These are phyloP conservation scores for Nicotiana obtusifolia DNA, from an alignment of 257 asterid genomes.

Conservation along the genomic window DNA sequence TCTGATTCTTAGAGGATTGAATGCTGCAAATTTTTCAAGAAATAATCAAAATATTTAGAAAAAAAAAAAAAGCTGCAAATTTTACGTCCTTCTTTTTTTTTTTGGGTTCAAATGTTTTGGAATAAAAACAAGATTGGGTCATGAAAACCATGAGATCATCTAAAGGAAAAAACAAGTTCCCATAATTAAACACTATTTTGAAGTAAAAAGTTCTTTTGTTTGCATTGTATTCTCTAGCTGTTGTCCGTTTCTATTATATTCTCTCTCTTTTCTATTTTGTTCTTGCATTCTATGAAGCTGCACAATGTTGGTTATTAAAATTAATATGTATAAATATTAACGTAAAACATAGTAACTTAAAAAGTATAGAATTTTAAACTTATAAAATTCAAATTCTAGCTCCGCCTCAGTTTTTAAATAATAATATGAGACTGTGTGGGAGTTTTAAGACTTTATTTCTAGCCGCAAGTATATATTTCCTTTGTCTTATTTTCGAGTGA, in stretches of 20 bases:
- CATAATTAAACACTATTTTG: neutral
- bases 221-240: neutral
- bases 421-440: no score
- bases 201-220: neutral
- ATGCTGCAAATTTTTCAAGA: conserved; percentile 30
- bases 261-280: neutral
- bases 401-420: no score
- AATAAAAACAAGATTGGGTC: neutral
- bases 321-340: no score
- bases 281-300: neutral
- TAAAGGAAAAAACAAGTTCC: neutral
- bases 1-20: conserved; percentile 52
- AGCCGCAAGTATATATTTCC: no score
- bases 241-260: neutral
- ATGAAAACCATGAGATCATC: neutral
- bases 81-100: neutral
- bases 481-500: neutral
- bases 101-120: neutral
- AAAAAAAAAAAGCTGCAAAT: neutral
- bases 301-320: no score
- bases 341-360: no score
- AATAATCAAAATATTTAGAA: neutral
- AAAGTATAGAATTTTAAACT: no score
- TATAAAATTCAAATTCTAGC: no score
- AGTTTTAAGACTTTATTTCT: no score